Evolutionary conservation across 345 rosid species (phyloP).

Genomic region (Salix dunnii): DNA sequence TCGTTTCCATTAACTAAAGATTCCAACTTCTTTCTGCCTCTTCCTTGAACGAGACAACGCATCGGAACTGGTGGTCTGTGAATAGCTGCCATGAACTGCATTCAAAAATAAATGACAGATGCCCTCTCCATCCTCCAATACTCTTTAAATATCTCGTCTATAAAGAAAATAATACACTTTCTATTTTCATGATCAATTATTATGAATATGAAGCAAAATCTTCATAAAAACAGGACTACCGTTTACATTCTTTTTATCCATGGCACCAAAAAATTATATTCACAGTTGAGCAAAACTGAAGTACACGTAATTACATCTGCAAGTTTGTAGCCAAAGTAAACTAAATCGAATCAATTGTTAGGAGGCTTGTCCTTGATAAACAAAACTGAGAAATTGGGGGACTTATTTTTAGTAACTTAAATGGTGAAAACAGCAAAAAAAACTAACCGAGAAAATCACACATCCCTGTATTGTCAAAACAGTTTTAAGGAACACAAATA

Average conservation of each 20-base stretch:
- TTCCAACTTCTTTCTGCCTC: not conserved
- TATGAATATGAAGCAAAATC: not conserved
- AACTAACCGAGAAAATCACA: not conserved
- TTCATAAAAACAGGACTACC: not conserved
- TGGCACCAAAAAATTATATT: not conserved
- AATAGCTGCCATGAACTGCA: not conserved
- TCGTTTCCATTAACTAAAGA: not conserved
- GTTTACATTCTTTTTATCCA: not conserved
- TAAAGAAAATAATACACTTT: not conserved
- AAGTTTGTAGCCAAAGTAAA: not conserved
- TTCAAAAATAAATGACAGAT: not conserved
- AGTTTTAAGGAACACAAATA: not conserved
- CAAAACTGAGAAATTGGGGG: not conserved
- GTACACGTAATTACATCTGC: not conserved
- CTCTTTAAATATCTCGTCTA: not conserved
- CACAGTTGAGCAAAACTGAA: not conserved
- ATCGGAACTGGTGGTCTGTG: not conserved
- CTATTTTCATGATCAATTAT: not conserved
- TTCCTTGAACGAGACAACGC: not conserved
- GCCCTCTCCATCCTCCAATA: not conserved
- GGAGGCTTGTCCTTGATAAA: not conserved
- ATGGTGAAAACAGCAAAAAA: not conserved
- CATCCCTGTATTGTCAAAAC: not conserved
- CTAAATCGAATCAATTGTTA: not conserved
- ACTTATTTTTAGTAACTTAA: not conserved